Conservation (phyloP, 2,329 filamentous ascomycete species). For the Aspergillus fumigatiaffinis region DNA sequence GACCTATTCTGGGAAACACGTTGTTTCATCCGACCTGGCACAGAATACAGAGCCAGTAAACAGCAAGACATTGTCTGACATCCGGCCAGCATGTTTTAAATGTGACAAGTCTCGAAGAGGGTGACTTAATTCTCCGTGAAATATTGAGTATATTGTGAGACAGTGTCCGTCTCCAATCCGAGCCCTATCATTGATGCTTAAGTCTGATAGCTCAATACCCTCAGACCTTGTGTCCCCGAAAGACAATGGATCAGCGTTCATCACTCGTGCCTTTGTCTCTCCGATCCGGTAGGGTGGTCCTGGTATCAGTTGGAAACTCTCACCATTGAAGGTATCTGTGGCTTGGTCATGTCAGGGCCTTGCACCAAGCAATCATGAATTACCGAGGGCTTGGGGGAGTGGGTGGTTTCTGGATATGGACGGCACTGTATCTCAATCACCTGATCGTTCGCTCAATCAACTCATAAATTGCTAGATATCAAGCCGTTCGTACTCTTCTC, state of each 20-base stretch:
- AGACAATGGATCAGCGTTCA: background rate
- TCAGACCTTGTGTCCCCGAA: background rate
- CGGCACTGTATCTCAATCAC: background rate
- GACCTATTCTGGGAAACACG: background rate
- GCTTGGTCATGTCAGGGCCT: no score
- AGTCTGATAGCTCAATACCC: background rate
- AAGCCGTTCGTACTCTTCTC: background rate
- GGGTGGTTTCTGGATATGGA: no score
- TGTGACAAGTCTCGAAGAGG: background rate
- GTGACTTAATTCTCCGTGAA: background rate
- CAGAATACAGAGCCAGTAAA: no score
- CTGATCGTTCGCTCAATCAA: background rate
- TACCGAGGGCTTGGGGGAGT: no score
- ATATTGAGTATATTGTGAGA: background rate
- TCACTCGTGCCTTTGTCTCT: background rate
- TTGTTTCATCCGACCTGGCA: background rate
- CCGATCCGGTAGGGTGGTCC: background rate
- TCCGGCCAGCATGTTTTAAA: background rate
- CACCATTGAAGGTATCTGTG: background rate
- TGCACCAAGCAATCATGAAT: no score
- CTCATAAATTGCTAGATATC: background rate
- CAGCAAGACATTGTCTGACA: background rate
- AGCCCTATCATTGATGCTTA: background rate
- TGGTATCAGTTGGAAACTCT: background rate
- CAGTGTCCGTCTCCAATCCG: no score